phyloP scores from a whole-genome alignment of 2,329 filamentous ascomycete species.

The Cordyceps militaris region DNA sequence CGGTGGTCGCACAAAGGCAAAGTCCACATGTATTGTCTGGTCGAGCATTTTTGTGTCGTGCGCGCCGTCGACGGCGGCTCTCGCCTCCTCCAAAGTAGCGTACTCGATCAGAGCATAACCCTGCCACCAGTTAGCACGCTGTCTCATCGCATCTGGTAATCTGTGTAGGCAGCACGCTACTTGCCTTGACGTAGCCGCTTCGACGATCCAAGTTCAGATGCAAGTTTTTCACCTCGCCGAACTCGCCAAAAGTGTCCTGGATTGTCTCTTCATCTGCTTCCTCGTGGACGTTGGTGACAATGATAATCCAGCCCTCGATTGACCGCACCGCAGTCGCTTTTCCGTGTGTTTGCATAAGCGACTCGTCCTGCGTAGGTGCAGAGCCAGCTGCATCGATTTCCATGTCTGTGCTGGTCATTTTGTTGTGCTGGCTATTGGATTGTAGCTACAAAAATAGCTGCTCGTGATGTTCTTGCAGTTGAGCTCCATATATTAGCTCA shows the following conservation, averaged over 20 bases:
- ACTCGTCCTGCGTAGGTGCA: constrained; percentile 42
- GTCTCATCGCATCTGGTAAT: background rate
- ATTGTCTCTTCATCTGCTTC: constrained; percentile 79
- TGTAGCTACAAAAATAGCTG: background rate
- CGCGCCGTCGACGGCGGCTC: constrained; percentile 75
- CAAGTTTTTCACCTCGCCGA: constrained; percentile 79
- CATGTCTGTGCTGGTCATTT: constrained; percentile 53
- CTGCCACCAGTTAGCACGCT: constrained; percentile 33
- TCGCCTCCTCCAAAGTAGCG: constrained; percentile 68
- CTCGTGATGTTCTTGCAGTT: background rate
- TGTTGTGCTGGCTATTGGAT: background rate
- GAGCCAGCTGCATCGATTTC: constrained; percentile 42
- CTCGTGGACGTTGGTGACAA: constrained; percentile 81
- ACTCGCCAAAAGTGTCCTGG: constrained; percentile 76
- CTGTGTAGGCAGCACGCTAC: constrained; percentile 1
- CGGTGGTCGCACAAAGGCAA: constrained; percentile 76
- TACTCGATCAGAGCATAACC: constrained; percentile 84
- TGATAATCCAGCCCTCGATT: constrained; percentile 84
- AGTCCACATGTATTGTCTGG: constrained; percentile 74
- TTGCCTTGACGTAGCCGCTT: constrained; percentile 80
- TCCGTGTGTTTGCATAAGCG: constrained; percentile 63
- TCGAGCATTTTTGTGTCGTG: constrained; percentile 72
- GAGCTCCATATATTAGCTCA: background rate
- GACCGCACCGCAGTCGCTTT: constrained; percentile 77
- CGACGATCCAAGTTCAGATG: constrained; percentile 76